Percentiles rank a stretch among this genome's conserved stretches.
phyloP scores from a whole-genome alignment of 108 stramenopile species.

The Skeletonema tropicum region DNA sequence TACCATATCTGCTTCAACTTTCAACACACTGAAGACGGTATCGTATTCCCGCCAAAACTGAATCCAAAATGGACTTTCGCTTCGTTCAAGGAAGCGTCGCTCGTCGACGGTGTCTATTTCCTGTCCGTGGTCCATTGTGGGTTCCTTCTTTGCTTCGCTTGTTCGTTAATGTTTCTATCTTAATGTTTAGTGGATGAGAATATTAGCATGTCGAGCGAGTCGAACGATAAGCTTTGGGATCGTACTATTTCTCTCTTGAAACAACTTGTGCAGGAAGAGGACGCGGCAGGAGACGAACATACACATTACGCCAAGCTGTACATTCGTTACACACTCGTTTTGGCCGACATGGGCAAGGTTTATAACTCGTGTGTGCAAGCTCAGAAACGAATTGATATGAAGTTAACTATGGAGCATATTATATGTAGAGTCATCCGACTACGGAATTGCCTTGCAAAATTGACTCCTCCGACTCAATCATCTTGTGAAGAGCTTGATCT shows the following conservation, averaged over 20 bases:
- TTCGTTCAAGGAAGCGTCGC: no score
- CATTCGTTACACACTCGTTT: conserved; percentile 74
- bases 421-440: conserved; percentile 80
- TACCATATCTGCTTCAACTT: no score
- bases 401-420: conserved; percentile 71
- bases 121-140: no score
- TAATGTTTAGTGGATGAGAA: no score
- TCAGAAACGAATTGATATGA: conserved; percentile 86
- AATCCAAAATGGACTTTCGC: no score
- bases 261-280: conserved; percentile 23
- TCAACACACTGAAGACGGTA: no score
- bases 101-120: no score
- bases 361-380: conserved; percentile 84
- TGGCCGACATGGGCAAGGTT: conserved; percentile 65
- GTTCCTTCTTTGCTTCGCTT: no score
- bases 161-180: no score
- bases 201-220: conserved; percentile 43
- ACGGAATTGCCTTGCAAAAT: conserved; percentile 80
- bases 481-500: conserved; percentile 44
- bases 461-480: conserved; percentile 76
- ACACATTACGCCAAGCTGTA: conserved; percentile 81
- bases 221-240: conserved; percentile 44
- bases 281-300: neutral
- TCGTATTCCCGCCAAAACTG: no score
- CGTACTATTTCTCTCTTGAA: conserved; percentile 35